Conservation (phyloP, 169 alveolate genomes). For the Amoebophrya sp. region DNA sequence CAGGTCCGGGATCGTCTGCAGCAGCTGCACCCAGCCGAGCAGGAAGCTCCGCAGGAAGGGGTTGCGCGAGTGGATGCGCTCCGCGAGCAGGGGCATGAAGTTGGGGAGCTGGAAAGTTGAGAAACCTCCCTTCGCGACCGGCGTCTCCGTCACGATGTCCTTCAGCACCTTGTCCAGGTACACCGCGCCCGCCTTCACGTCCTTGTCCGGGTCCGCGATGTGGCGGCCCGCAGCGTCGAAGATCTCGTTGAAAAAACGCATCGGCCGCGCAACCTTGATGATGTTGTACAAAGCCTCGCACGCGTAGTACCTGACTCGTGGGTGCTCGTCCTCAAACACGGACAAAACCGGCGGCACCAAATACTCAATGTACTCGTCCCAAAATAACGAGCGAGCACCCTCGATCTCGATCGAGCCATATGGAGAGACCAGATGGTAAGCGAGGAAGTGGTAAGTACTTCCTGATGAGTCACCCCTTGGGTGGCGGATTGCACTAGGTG, state of each 20-base stretch:
- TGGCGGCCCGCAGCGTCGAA: neutral
- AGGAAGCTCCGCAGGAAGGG: neutral
- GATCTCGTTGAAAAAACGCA: neutral
- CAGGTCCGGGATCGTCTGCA: neutral
- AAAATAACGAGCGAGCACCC: too few relatives aligned
- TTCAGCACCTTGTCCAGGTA: neutral
- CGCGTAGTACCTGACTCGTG: neutral
- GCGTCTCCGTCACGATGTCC: conserved; percentile 1
- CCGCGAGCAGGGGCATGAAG: neutral
- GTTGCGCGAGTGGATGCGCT: neutral
- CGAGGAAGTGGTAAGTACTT: too few relatives aligned
- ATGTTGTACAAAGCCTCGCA: conserved; percentile 17
- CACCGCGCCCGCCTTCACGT: neutral
- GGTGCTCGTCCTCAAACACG: conserved; percentile 10
- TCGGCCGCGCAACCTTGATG: neutral
- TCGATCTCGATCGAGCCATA: too few relatives aligned
- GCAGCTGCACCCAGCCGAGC: neutral
- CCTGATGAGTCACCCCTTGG: too few relatives aligned
- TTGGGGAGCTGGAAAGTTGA: neutral
- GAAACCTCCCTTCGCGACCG: neutral
- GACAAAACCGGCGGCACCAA: neutral
- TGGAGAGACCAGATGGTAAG: too few relatives aligned
- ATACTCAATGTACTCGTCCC: neutral
- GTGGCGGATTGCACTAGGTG: too few relatives aligned
- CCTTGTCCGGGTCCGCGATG: neutral